phyloP scores from a whole-genome alignment of 139 green algal genomes.

The Nannochloris sp. region DNA sequence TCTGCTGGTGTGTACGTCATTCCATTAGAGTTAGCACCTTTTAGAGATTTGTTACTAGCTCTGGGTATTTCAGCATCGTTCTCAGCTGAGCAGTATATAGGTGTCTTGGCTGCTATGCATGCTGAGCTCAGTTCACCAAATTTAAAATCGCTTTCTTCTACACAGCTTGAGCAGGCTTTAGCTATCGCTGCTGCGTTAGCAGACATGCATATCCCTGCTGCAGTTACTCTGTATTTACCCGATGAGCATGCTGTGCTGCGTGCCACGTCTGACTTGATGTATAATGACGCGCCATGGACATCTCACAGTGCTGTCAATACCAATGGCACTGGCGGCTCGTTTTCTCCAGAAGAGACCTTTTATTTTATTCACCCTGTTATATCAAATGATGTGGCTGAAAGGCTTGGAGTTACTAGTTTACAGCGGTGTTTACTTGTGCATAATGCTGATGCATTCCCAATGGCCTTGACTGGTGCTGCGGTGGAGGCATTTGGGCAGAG shows the following conservation, averaged over 20 bases:
- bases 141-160: conserved; percentile 24
- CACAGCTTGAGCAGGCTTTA: conserved; percentile 46
- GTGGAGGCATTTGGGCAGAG: conserved; percentile 75
- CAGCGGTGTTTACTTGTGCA: conserved; percentile 41
- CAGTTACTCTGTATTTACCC: conserved; percentile 1
- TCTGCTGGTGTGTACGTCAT: conserved; percentile 56
- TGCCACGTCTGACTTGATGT: conserved; percentile 42
- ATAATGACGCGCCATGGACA: conserved; percentile 71
- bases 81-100: conserved; percentile 44
- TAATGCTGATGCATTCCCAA: conserved; percentile 35
- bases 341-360: background rate
- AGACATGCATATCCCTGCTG: background rate
- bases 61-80: conserved; percentile 56
- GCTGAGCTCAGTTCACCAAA: background rate
- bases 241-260: conserved; percentile 29
- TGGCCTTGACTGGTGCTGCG: conserved; percentile 26
- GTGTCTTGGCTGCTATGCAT: conserved; percentile 42
- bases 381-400: background rate
- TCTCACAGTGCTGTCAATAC: background rate
- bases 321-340: no score
- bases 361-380: background rate
- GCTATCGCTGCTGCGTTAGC: conserved; percentile 18
- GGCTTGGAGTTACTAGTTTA: background rate
- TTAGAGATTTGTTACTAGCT: conserved; percentile 49
- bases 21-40: conserved; percentile 58